Base-by-base conservation (phyloP, 495 filamentous ascomycete species). In the Tuber melanosporum region DNA sequence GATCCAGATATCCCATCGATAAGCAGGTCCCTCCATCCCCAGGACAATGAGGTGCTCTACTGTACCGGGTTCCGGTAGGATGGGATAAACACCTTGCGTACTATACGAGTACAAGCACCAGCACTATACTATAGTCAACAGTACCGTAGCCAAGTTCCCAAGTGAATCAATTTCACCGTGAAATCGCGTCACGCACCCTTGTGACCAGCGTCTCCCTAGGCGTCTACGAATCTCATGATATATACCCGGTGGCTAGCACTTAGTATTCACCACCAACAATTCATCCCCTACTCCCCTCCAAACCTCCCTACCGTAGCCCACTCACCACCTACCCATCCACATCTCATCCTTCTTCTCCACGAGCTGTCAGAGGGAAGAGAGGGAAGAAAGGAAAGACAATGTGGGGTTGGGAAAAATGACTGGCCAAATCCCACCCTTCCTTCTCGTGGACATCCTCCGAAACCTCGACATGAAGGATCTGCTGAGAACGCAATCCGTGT, bases 401-500 rank as follows among this genome's bases (percentile, higher is more conserved):
- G 12, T 5, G 12, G 32, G 12, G 12, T 4, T 44, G 45, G 9
- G 8, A 57, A 26, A 26, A 66, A 66, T 66, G 57, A 66, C 57
- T 0, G 57, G 57, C 26, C 57, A 66, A 17, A 66, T 78, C 42
- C 77, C 74, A 5, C 71, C 72, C 36, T 78, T 73, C 15, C 77
- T 78, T 36, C 77, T 78, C 22, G 14, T 62, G 19, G 77, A 78
- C n/a, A 76, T 76, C 10, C 77, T 78, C 32, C 19, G 36, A 0
- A n/a, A 78, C 20, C 74, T 78, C 17, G 46, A 76, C n/a, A 26
- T 14, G 26, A 52, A 45, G n/a, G 36, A 43, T 2, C 74, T 78
- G 1, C 14, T 66, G 26, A 66, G 32, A 14, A 66, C 26, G 15
- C 26, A 66, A 66, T 66, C 57, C 26, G 57, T 66, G 26, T 66